A percentile compares a stretch with the other conserved stretches of the same genome.
phyloP scores from a whole-genome alignment of 768 basidiomycete species.

The Tulasnella sp. region DNA sequence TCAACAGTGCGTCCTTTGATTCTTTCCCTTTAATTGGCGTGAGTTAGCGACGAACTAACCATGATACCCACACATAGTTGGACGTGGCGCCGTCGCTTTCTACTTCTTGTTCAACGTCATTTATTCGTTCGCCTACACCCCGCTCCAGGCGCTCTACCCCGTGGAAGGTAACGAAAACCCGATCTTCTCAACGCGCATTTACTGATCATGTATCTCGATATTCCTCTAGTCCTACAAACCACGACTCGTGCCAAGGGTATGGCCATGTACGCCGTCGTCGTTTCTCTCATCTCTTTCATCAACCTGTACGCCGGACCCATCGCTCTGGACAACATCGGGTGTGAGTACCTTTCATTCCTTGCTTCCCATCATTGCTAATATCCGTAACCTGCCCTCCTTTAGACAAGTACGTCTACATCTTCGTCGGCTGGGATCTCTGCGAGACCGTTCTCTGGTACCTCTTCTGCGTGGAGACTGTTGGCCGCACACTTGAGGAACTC shows the following conservation, averaged over 20 bases:
- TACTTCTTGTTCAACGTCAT: constrained; percentile 43
- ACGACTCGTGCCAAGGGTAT: constrained; percentile 54
- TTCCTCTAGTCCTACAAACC: constrained; percentile 32
- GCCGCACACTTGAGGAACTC: constrained; percentile 28
- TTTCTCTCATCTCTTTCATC: constrained; percentile 29
- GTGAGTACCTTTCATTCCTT: background rate
- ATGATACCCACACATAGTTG: constrained; percentile 13
- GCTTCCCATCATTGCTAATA: background rate
- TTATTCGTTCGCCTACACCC: constrained; percentile 46
- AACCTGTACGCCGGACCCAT: constrained; percentile 44
- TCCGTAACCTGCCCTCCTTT: background rate
- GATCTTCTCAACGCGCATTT: too few relatives aligned
- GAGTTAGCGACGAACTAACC: background rate
- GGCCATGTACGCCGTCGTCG: constrained; percentile 36
- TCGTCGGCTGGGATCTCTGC: constrained; percentile 25
- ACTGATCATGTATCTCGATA: too few relatives aligned
- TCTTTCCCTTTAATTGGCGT: background rate
- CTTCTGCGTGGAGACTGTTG: constrained; percentile 24
- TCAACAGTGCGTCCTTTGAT: constrained; percentile 1
- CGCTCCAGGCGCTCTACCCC: constrained; percentile 48
- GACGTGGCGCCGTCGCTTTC: constrained; percentile 28
- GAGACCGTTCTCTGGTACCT: constrained; percentile 24
- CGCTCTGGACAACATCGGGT: constrained; percentile 30
- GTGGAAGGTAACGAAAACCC: constrained; percentile 31
- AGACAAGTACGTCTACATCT: constrained; percentile 27